Evolutionary conservation across 164 flowering plant genomes (phyloP), one percentile per base, ranked within the genome.

Genomic region (Aristolochia fimbriata): DNA sequence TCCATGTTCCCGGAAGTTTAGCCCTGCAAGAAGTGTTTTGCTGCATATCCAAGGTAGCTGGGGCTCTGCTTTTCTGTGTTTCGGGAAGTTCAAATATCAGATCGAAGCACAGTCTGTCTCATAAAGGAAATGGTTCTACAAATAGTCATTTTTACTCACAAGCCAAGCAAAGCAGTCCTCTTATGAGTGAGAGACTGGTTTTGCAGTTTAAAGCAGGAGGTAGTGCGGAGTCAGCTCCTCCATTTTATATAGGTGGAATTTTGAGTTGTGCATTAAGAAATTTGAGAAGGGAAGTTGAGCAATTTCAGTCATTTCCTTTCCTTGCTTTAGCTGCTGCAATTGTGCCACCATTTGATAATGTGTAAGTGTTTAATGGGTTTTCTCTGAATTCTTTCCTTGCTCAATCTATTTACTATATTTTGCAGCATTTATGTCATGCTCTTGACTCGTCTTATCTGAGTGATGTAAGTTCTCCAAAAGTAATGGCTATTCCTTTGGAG

Each of bases 281-380:
- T 41, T 17, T 84, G 17, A 22, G 49, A 47, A 77, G 61, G 65
- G 82, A 82, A 64, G 68, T 76, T 61, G 77, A 68, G 49, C 70
- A 70, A 55, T 67, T 81, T 57, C 84, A 73, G 54, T 72, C 79
- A 10, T 47, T 73, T 69, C 82, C 87, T 13, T 25, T 81, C 61
- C 78, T 92, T 48, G 74, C 91, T 13, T 58, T 93, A 62, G 96
- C 94, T 64, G 84, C 87, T 60, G 86, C 87, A 16, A 27, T 86
- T 50, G 76, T 90, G 41, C 88, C 88, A 17, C 88, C 97, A 31
- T 67, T 78, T 58, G 74, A 80, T 47, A 77, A 79, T 61, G 33
- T 84, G 98, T 92, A 74, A 78, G 91, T 73, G 22, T 50, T 50
- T 16, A 50, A 16, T 8, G 27, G 27, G 1, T 37, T 10, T 37